Evolutionary conservation across 2,329 filamentous ascomycete species (phyloP).

Genomic region (Neopestalotiopsis sp.): DNA sequence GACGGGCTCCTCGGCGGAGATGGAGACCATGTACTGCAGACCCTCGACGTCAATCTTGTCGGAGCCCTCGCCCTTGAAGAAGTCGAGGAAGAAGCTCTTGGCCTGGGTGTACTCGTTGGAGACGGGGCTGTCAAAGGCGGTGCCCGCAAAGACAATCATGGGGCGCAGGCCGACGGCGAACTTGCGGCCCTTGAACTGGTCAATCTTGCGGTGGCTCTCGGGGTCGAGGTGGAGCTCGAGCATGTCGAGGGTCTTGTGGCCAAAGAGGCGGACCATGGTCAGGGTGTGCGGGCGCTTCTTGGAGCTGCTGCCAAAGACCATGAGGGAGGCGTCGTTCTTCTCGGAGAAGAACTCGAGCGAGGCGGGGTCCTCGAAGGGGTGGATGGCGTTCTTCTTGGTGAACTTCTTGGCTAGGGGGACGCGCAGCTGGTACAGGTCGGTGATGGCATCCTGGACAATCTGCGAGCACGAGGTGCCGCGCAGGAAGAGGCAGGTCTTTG

Average conservation of each 20-base stretch:
- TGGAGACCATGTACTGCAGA: slow-evolving; percentile 85
- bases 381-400: slow-evolving; percentile 94
- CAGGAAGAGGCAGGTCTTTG: slow-evolving; percentile 88
- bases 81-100: slow-evolving; percentile 86
- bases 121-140: slow-evolving; percentile 83
- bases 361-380: slow-evolving; percentile 88
- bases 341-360: slow-evolving; percentile 94
- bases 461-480: slow-evolving; percentile 82
- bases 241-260: slow-evolving; percentile 92
- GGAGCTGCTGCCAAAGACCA: slow-evolving; percentile 81
- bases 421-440: slow-evolving; percentile 73
- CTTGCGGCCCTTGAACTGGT: slow-evolving; percentile 78
- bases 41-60: slow-evolving; percentile 93
- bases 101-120: slow-evolving; percentile 81
- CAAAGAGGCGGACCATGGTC: slow-evolving; percentile 82
- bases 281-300: slow-evolving; percentile 96
- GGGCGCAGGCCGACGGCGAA: slow-evolving; percentile 84
- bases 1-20: slow-evolving; percentile 72
- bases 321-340: slow-evolving; percentile 90
- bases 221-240: slow-evolving; percentile 85
- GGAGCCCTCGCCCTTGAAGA: slow-evolving; percentile 82
- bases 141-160: slow-evolving; percentile 88
- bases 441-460: slow-evolving; percentile 80
- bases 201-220: slow-evolving; percentile 70
- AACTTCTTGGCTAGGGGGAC: slow-evolving; percentile 75